Evolutionary conservation across 2,329 filamentous ascomycete species (phyloP).

Genomic region (Clarireedia homoeocarpa): DNA sequence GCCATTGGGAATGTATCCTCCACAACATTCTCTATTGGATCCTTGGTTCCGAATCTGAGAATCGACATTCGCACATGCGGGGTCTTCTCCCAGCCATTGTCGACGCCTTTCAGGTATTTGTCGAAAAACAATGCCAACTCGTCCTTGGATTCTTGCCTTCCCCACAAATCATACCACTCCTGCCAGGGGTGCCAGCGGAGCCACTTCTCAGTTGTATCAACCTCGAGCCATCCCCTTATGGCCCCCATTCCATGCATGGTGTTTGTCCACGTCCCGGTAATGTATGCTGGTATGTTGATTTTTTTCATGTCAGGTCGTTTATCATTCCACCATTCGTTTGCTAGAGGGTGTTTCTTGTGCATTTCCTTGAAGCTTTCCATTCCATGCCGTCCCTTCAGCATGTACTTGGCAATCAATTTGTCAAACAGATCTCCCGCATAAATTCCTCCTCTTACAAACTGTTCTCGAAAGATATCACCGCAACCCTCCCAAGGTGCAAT

Average conservation of each 20-base stretch:
- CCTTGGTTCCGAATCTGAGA: constrained; percentile 15
- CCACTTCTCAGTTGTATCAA: constrained; percentile 7
- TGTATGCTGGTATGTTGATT: constrained; percentile 14
- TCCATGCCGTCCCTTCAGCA: neutral
- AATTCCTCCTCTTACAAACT: constrained; percentile 11
- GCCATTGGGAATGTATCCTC: constrained; percentile 13
- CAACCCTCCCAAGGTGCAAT: constrained; percentile 18
- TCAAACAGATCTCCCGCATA: constrained; percentile 2
- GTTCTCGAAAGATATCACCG: constrained; percentile 14
- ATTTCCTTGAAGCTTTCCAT: constrained; percentile 11
- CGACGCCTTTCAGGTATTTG: constrained; percentile 34
- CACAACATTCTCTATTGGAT: constrained; percentile 13
- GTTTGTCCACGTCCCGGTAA: constrained; percentile 8
- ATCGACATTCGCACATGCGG: constrained; percentile 36
- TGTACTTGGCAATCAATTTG: neutral
- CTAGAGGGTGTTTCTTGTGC: constrained; percentile 5
- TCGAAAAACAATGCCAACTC: constrained; percentile 40
- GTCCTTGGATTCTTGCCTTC: constrained; percentile 25
- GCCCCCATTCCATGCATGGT: constrained; percentile 4
- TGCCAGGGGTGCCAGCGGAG: constrained; percentile 26
- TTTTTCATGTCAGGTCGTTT: constrained; percentile 8
- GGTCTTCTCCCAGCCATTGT: constrained; percentile 41
- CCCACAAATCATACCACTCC: constrained; percentile 40
- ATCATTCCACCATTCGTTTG: constrained; percentile 14
- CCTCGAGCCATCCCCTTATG: constrained; percentile 1